Conservation (phyloP, 148 eudicot species). For the Persicaria maculosa region DNA sequence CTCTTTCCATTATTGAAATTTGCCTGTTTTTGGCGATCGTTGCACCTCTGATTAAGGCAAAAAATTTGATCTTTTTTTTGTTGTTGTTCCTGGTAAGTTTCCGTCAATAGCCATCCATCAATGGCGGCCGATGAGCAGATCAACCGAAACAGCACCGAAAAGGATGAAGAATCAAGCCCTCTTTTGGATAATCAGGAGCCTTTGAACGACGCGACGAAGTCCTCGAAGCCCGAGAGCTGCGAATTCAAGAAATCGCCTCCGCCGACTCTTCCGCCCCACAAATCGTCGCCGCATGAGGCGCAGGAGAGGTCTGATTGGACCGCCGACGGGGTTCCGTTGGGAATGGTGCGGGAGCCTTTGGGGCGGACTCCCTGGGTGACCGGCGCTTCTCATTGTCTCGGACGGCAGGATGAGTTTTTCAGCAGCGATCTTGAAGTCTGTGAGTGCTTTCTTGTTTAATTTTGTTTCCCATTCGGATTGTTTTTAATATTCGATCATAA, state of each 20-base stretch:
- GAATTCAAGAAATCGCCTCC: constrained; percentile 4
- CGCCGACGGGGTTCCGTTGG: constrained; percentile 2
- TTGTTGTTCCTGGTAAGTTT: neutral
- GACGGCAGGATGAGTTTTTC: constrained; percentile 10
- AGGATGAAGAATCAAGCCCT: constrained; percentile 3
- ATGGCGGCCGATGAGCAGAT: constrained; percentile 10
- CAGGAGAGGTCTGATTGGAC: constrained; percentile 9
- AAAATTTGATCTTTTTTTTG: neutral
- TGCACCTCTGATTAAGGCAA: neutral
- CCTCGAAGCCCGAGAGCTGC: neutral
- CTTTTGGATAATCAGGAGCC: constrained; percentile 10
- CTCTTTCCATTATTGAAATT: neutral
- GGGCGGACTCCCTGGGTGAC: constrained; percentile 10
- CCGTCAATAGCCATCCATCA: neutral
- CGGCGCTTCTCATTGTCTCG: constrained; percentile 9
- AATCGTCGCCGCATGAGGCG: neutral
- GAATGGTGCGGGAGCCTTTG: neutral
- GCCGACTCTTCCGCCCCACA: neutral
- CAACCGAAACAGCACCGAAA: neutral
- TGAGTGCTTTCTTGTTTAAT: neutral
- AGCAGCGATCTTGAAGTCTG: constrained; percentile 13
- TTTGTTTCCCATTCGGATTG: neutral
- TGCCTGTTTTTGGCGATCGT: neutral
- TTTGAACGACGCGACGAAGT: neutral
- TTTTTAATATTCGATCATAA: neutral